Evolutionary conservation across 1,284 basidiomycete genomes (phyloP), one percentile per base, ranked within the genome.

Genomic region (Ganoderma leucocontextum): DNA sequence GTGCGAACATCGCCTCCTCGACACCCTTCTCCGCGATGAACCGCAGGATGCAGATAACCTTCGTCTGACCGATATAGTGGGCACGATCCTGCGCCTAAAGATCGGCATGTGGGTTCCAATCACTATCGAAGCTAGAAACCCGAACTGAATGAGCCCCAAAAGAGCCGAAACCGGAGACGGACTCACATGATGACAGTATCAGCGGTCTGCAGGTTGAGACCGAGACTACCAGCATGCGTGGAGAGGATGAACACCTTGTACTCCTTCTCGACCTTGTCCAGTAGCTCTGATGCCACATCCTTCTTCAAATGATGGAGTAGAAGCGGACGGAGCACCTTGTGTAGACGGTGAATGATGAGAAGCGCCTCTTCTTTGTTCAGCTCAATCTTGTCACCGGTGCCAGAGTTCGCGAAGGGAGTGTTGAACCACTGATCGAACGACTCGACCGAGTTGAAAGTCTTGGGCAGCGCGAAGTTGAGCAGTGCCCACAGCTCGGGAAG

Each of bases 391-490:
- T 99, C 97, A 22, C 93, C 92, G 0, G 93, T 92, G 42, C 98
- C 97, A 19, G 97, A 96, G 82, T 97, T 99, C 71, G 98, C 97
- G 75, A 99, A 99, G 0, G 98, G 98, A 2, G 97, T 98, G 83
- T 99, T 99, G 87, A 99, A 99, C 98, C 98, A 99, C 79, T 99
- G 98, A 78, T 99, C 98, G 79, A 99, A 99, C 59, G 96, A 98
- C 81, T 99, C 98, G 75, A 99, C 97, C 4, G 97, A 99, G 84
- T 99, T 99, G 88, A 99, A 99, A 78, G 99, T 93, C 83, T 96
- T 98, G 29, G 98, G 98, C 22, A 99, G 85, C 59, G 97, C 97
- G 79, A 99, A 99, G 82, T 99, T 99, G 79, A 99, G 93, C 67
- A 99, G 86, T 1, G 98, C 91, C 98, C 98, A 99, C 52, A 99